Evolutionary conservation across 2,329 filamentous ascomycete species (phyloP).

Genomic region (Cladosporium sp.): DNA sequence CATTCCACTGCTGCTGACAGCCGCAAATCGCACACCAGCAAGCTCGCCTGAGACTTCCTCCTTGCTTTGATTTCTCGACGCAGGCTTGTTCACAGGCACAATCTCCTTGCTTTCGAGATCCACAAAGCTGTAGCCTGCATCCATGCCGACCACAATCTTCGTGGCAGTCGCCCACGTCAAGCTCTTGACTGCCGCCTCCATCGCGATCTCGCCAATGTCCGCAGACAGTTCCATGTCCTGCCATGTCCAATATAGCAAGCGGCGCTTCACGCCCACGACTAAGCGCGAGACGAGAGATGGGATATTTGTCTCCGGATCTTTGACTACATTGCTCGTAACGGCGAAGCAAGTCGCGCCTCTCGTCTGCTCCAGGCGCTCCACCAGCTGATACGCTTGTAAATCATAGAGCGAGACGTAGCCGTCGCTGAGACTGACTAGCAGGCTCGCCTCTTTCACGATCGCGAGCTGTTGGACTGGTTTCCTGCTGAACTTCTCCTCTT

Average conservation of each 20-base stretch:
- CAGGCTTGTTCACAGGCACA: slow-evolving; percentile 62
- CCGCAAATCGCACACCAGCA: slow-evolving; percentile 66
- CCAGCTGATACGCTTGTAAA: slow-evolving; percentile 74
- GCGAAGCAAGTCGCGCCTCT: slow-evolving; percentile 88
- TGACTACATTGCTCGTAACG: slow-evolving; percentile 91
- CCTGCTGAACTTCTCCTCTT: slow-evolving; percentile 90
- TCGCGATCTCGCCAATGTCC: slow-evolving; percentile 69
- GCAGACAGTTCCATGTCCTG: slow-evolving; percentile 82
- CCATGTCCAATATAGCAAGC: slow-evolving; percentile 90
- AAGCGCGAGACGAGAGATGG: slow-evolving; percentile 88
- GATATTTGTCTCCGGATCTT: slow-evolving; percentile 79
- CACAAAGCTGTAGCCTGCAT: slow-evolving; percentile 84
- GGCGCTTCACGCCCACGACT: slow-evolving; percentile 88
- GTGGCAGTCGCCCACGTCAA: slow-evolving; percentile 88
- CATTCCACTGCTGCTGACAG: slow-evolving; percentile 81
- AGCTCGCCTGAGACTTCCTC: slow-evolving; percentile 50
- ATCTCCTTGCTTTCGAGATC: slow-evolving; percentile 71
- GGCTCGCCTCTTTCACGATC: slow-evolving; percentile 90
- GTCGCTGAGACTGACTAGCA: slow-evolving; percentile 86
- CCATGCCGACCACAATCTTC: slow-evolving; percentile 84
- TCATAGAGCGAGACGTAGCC: slow-evolving; percentile 87
- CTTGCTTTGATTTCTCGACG: slow-evolving; percentile 17
- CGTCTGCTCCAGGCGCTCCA: slow-evolving; percentile 75
- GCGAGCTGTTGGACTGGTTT: slow-evolving; percentile 89
- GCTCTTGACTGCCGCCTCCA: slow-evolving; percentile 80